These are phyloP conservation scores for Mycena olivaceomarginata DNA, from an alignment of 768 basidiomycete species.

Conservation along the genomic window DNA sequence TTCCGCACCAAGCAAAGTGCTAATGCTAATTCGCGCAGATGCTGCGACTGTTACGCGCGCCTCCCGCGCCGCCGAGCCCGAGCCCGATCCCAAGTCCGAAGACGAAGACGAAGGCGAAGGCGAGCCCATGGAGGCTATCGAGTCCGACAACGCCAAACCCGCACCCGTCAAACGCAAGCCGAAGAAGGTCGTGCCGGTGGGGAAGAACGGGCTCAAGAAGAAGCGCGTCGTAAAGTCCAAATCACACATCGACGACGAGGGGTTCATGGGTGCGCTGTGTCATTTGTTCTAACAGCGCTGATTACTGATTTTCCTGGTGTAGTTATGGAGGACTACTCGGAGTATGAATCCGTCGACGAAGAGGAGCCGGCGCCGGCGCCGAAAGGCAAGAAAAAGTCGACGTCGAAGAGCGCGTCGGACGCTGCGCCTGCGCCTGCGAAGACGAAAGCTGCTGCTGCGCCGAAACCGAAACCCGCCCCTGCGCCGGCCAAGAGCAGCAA, in stretches of 20 bases:
- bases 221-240: slow-evolving; percentile 77
- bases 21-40: slow-evolving; percentile 48
- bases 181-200: slow-evolving; percentile 83
- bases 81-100: slow-evolving; percentile 33
- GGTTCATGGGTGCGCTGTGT: slow-evolving; percentile 78
- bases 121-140: slow-evolving; percentile 52
- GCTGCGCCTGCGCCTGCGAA: slow-evolving; percentile 41
- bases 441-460: slow-evolving; percentile 25
- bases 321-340: slow-evolving; percentile 89
- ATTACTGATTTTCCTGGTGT: neutral
- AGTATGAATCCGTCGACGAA: slow-evolving; percentile 86
- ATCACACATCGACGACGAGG: slow-evolving; percentile 75
- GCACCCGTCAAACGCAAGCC: slow-evolving; percentile 62
- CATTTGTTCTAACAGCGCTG: neutral
- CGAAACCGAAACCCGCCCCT: slow-evolving; percentile 21
- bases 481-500: slow-evolving; percentile 40
- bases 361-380: slow-evolving; percentile 56
- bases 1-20: neutral
- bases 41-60: slow-evolving; percentile 50
- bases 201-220: slow-evolving; percentile 87
- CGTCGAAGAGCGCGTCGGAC: neutral
- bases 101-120: slow-evolving; percentile 44
- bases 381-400: slow-evolving; percentile 49
- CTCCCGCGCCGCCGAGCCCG: slow-evolving; percentile 45
- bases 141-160: slow-evolving; percentile 57